Base-by-base conservation (phyloP, 345 rosid species). In the Euclidium syriacum region DNA sequence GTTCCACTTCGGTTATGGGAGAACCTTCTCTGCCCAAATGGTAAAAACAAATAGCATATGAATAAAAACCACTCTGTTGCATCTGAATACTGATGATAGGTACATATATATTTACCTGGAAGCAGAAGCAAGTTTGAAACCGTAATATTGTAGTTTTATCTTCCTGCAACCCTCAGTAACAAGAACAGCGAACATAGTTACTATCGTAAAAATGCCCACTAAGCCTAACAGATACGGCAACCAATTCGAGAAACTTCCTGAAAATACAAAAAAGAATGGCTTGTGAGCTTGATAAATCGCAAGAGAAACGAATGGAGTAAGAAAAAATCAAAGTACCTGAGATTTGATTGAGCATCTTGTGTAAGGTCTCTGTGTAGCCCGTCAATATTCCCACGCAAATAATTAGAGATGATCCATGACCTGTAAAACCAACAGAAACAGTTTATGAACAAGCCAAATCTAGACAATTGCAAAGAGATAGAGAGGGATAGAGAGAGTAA, bases 161-260 rank as follows among this genome's bases (percentile, higher is more conserved):
- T 92, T 92, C 82, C 98, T 81, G 85, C 94, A 89, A 67, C 98
- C 96, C 77, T 89, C 95, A 10, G 98, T 89, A 35, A 92, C 88
- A 54, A 92, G 81, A 64, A 87, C 94, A 25, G 98, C 98, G 84
- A 85, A 82, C 98, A 92, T 89, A 22, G 98, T 89, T 54, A 92
- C 94, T 9, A 84, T 20, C 8, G 86, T 85, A 67, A 86, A 92
- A 73, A 82, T 64, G 57, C 88, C 91, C 64, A 89, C 48, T 62
- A 88, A 73, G 3, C 78, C 89, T 44, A 89, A 67, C 68, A 80
- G 51, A 57, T 84, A 91, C 3, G 87, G 98, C 91, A 76, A 86
- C 95, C 86, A 84, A 46, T 68, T 83, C 60, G 71, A 67, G 57
- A 80, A 71, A 81, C 83, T 82, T 49, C 89, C 98, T 89, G 83